Percentiles rank a stretch among this genome's conserved stretches.
Evolutionary conservation across 305 asterid species (phyloP).

Genomic region (Fraxinus paxiana): DNA sequence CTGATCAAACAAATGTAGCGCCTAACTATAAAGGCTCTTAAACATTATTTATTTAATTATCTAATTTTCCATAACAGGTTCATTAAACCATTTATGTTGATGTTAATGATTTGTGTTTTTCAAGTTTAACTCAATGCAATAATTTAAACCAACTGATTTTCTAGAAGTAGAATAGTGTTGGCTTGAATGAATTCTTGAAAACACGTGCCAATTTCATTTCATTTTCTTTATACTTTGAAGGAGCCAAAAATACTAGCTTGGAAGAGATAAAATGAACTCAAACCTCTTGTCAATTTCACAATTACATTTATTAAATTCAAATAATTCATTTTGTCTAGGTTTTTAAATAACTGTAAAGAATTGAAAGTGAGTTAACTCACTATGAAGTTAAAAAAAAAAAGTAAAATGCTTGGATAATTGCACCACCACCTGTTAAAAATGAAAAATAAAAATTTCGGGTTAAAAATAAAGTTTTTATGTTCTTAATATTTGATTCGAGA

Average conservation of each 20-base stretch:
- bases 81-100: not conserved
- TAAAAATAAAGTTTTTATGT: not conserved
- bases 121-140: not conserved
- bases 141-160: not conserved
- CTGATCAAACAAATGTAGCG: not conserved
- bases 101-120: not conserved
- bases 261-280: not conserved
- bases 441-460: not conserved
- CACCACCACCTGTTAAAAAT: not conserved
- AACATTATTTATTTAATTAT: too few relatives aligned
- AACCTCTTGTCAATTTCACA: not conserved
- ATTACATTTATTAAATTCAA: not conserved
- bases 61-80: not conserved
- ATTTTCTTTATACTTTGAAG: not conserved
- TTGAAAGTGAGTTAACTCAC: not conserved
- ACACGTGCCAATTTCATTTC: not conserved
- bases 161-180: not conserved
- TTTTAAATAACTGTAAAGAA: not conserved
- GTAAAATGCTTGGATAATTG: not conserved
- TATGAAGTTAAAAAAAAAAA: not conserved
- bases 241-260: too few relatives aligned
- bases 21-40: not conserved
- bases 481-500: not conserved
- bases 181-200: not conserved
- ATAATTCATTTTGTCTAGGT: not conserved